phyloP scores from a whole-genome alignment of 1,284 basidiomycete genomes.

The Ceratorhiza oryzae-sativae region DNA sequence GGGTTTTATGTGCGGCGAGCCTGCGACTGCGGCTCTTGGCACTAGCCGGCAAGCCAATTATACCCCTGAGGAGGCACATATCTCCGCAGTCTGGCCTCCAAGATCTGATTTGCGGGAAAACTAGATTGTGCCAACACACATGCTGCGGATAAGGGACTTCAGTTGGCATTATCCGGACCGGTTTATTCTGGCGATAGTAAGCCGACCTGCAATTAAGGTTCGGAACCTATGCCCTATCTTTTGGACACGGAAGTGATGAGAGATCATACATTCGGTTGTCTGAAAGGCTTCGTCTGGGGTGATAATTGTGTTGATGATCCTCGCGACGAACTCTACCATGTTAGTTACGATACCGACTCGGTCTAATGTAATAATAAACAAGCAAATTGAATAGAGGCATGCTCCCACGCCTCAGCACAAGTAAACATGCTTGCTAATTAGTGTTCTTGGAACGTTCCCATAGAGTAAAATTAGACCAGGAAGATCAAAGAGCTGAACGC shows the following conservation, averaged over 20 bases:
- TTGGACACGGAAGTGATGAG: too few relatives aligned
- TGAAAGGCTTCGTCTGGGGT: background rate
- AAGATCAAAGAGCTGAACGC: background rate
- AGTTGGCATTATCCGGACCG: background rate
- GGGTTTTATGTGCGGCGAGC: background rate
- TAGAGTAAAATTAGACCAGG: background rate
- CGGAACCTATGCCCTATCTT: background rate
- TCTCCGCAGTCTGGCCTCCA: too few relatives aligned
- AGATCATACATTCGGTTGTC: background rate
- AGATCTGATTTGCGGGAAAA: too few relatives aligned
- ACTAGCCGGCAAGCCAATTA: background rate
- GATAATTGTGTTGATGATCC: background rate
- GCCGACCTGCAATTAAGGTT: background rate
- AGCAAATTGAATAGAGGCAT: too few relatives aligned
- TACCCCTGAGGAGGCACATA: background rate
- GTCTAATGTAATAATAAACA: too few relatives aligned
- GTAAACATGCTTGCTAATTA: background rate
- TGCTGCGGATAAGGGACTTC: conserved; percentile 30
- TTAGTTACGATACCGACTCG: too few relatives aligned
- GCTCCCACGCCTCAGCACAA: too few relatives aligned
- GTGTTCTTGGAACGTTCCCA: background rate
- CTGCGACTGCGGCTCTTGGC: background rate
- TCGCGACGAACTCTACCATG: too few relatives aligned
- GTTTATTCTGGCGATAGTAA: conserved; percentile 18
- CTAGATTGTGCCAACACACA: background rate